These are phyloP conservation scores for Exserohilum rostratum DNA, from an alignment of 2,329 filamentous ascomycete genomes.

Conservation along the genomic window DNA sequence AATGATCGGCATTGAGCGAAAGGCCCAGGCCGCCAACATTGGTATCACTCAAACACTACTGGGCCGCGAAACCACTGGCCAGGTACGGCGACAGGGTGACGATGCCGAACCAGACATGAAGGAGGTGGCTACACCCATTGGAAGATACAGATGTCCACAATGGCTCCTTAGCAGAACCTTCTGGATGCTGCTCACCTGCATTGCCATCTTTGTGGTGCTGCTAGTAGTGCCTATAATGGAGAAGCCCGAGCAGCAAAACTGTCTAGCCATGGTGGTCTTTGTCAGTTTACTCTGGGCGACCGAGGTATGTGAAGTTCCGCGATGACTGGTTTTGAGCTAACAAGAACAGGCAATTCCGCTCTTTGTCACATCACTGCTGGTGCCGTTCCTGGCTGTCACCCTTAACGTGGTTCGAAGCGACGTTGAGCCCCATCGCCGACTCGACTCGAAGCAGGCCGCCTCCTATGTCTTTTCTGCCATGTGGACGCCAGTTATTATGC, in stretches of 20 bases:
- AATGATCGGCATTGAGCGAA: slow-evolving; percentile 96
- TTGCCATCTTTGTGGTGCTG: slow-evolving; percentile 75
- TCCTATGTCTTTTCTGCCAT: slow-evolving; percentile 89
- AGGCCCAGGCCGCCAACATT: slow-evolving; percentile 90
- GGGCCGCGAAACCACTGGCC: slow-evolving; percentile 72
- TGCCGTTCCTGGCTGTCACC: slow-evolving; percentile 90
- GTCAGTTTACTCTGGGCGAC: slow-evolving; percentile 96
- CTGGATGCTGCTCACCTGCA: slow-evolving; percentile 72
- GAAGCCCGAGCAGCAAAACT: slow-evolving; percentile 91
- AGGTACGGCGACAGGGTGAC: slow-evolving; percentile 82
- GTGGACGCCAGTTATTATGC: slow-evolving; percentile 99
- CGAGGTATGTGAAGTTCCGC: slow-evolving; percentile 63
- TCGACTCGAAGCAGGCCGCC: slow-evolving; percentile 81
- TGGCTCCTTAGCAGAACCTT: slow-evolving; percentile 88
- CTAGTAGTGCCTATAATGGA: slow-evolving; percentile 82
- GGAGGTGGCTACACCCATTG: slow-evolving; percentile 79
- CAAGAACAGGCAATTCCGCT: slow-evolving; percentile 81
- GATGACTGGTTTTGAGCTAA: slow-evolving; percentile 20
- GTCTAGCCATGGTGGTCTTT: slow-evolving; percentile 89
- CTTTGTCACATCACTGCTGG: slow-evolving; percentile 92
- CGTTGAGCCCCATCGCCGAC: slow-evolving; percentile 69
- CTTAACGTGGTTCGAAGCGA: slow-evolving; percentile 83
- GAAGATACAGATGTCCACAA: slow-evolving; percentile 73
- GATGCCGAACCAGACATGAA: slow-evolving; percentile 70
- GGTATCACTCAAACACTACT: slow-evolving; percentile 79